Evolutionary conservation across 441 rosid species (phyloP), one percentile per base, ranked within the genome.

Genomic region (Flueggea neowawraea): DNA sequence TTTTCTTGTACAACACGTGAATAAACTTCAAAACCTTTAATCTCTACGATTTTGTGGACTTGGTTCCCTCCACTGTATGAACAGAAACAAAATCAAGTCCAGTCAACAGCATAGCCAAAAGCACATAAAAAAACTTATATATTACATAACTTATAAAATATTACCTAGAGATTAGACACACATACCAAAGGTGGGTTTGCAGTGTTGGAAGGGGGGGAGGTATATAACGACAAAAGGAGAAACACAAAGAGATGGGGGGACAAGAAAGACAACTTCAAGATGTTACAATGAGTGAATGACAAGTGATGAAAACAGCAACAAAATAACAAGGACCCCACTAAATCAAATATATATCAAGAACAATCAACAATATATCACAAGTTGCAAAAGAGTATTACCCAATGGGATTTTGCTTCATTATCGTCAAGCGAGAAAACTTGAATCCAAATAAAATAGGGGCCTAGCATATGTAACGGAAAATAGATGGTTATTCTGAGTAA

Each of bases 381-480:
- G 51, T 66, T 66, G 45, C 75, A 55, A 14, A 32, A 69, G 71
- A 68, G 77, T 67, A 76, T 85, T 91, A 91, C 97, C 97, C 85
- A 67, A 78, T 76, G 58, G 72, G 71, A 73, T 69, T 83, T 78
- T 90, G 97, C 79, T 84, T 94, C 41, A 3, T 3, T 62, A 87
- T 72, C 31, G 87, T 83, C 84, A 94, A 91, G 86, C 94, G 83
- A 67, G 93, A 82, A 78, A 94, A 82, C 80, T 78, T 81, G 68
- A 91, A 73, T 80, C 99, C 96, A 43, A 89, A 75, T 16, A 75
- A 67, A 58, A 81, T 79, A 66, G 71, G 84, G 7, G 57, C 86
- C 93, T 84, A 87, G 58, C 75, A 62, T 17, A 55, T 5, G 16
- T 16, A 33, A 41, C 33, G 39, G 22, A 48, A 60, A 55, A 59